Evolutionary conservation across 2,329 filamentous ascomycete genomes (phyloP), one percentile per base, ranked within the genome.

Genomic region (Neopestalotiopsis rosae): DNA sequence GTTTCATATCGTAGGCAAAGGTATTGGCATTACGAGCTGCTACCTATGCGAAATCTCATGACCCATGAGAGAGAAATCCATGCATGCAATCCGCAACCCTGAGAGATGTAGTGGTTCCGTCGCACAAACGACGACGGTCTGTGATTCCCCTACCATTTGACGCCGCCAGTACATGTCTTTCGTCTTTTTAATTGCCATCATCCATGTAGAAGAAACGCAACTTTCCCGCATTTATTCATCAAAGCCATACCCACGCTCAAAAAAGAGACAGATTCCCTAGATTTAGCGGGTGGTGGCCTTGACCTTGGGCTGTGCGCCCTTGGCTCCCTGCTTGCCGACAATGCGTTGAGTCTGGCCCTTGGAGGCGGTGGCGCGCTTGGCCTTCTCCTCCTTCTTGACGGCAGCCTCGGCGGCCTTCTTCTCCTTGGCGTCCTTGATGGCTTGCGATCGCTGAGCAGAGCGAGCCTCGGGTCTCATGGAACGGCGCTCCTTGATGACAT

Each of bases 401-500:
- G 90, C 93, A 85, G 94, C 91, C 72, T 90, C 89, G 73, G 91
- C 94, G 76, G 91, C 87, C 90, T 97, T 97, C 94, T 98, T 98
- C 85, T 97, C 95, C 93, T 99, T 99, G 88, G 91, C 93, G 83
- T 97, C 94, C 90, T 95, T 95, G 88, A 98, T 95, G 84, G 96
- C 95, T 78, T 91, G 88, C 77, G 89, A 87, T 82, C 96, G 95
- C 82, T 94, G 95, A 80, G 96, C 96, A 79, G 91, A 89, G 84
- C 96, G 95, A 83, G 94, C 95, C 89, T 98, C 96, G 79, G 96
- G 96, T 85, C 96, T 94, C 90, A 94, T 91, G 79, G 90, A 86
- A 82, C 96, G 95, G 88, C 94, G 94, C 92, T 99, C 96, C 92
- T 98, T 98, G 91, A 99, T 98, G 82, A 98, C 94, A 84, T 99